These are phyloP conservation scores for Mycena epipterygia DNA, from an alignment of 768 basidiomycete species.

Conservation along the genomic window DNA sequence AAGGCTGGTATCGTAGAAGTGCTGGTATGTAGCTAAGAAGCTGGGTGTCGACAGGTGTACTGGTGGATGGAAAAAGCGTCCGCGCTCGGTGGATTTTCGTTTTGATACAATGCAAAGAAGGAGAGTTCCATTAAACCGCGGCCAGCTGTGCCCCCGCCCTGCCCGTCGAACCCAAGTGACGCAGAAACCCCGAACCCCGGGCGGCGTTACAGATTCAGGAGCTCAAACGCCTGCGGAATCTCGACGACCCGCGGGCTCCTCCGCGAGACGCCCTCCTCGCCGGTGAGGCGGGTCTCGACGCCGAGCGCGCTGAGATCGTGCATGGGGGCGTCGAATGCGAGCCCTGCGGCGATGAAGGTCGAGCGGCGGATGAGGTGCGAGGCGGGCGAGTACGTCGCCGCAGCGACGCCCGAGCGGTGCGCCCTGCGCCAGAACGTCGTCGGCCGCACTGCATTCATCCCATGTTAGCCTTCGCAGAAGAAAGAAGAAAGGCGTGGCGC, in stretches of 20 bases:
- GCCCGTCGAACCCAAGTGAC: too few species aligned
- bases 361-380: conserved; percentile 81
- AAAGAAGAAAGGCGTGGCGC: conserved; percentile 43
- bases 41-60: background rate
- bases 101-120: background rate
- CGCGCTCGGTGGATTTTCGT: background rate
- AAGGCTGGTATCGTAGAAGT: background rate
- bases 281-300: conserved; percentile 47
- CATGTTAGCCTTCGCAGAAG: background rate
- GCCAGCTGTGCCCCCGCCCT: too few species aligned
- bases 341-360: conserved; percentile 85
- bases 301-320: conserved; percentile 74
- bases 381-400: conserved; percentile 79
- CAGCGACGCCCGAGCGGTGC: conserved; percentile 77
- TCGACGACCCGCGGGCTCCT: conserved; percentile 29
- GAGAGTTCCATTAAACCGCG: too few species aligned
- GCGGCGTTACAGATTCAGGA: conserved; percentile 12
- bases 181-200: background rate
- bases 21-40: conserved; percentile 3
- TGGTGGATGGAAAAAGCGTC: background rate
- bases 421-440: conserved; percentile 87
- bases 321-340: conserved; percentile 71
- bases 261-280: conserved; percentile 24
- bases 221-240: conserved; percentile 32
- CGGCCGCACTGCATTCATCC: conserved; percentile 70